phyloP scores from a whole-genome alignment of 1,284 basidiomycete species.

The Gastroboletus turbinatus region DNA sequence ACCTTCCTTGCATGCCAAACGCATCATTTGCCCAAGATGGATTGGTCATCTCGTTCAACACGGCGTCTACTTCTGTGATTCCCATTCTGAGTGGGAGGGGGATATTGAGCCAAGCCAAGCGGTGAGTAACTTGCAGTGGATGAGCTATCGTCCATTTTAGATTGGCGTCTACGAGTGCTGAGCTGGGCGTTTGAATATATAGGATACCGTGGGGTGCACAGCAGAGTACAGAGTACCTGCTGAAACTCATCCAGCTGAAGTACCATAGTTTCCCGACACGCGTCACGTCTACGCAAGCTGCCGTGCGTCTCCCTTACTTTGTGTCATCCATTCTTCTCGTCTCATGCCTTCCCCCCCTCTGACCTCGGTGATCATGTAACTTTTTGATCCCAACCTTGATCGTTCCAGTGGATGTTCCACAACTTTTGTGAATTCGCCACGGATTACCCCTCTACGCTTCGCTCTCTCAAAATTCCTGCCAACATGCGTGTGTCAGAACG shows the following conservation, averaged over 20 bases:
- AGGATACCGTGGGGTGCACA: constrained; percentile 94
- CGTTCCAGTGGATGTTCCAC: constrained; percentile 80
- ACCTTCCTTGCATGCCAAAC: constrained; percentile 36
- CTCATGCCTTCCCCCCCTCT: neutral
- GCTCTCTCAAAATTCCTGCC: constrained; percentile 52
- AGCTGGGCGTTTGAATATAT: constrained; percentile 1
- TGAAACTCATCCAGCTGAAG: constrained; percentile 86
- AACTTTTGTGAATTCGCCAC: constrained; percentile 84
- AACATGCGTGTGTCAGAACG: constrained; percentile 67
- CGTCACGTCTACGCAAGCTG: constrained; percentile 55
- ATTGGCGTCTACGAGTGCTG: neutral
- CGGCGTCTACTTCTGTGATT: constrained; percentile 83
- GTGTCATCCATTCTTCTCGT: neutral
- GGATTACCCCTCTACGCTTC: constrained; percentile 75
- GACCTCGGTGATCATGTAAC: neutral
- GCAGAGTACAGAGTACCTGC: constrained; percentile 88
- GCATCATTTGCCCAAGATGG: constrained; percentile 62
- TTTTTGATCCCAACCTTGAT: neutral
- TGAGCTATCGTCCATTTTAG: neutral
- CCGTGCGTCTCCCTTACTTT: constrained; percentile 39
- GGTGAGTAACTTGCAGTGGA: constrained; percentile 48
- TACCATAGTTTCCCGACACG: constrained; percentile 85
- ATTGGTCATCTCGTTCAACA: constrained; percentile 82
- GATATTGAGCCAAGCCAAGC: constrained; percentile 79
- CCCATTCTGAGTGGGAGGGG: constrained; percentile 82